Evolutionary conservation across 495 filamentous ascomycete genomes (phyloP).

Genomic region (Hypoxylon crocopeplum): DNA sequence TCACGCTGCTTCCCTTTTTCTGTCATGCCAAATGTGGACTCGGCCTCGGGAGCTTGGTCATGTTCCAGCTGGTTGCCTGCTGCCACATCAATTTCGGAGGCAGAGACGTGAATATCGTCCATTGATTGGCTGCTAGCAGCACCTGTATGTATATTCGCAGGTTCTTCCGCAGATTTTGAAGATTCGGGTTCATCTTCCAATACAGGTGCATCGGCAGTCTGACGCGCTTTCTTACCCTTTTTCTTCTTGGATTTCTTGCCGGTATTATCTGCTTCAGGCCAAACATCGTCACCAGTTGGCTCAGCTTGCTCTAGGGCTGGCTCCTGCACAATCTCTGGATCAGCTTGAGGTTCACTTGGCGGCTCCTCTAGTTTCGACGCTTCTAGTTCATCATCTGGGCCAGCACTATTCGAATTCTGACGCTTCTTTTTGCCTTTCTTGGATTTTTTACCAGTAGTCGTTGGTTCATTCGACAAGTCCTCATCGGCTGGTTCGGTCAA

Average conservation of each 20-base stretch:
- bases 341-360: constrained; percentile 8
- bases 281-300: constrained; percentile 1
- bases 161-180: constrained; percentile 18
- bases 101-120: neutral
- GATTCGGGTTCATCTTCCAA: constrained; percentile 8
- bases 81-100: constrained; percentile 8
- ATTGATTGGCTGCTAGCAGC: constrained; percentile 12
- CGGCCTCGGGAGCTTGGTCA: constrained; percentile 12
- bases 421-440: constrained; percentile 44
- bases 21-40: constrained; percentile 16
- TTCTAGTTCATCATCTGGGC: constrained; percentile 4
- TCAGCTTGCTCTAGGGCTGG: constrained; percentile 14
- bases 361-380: constrained; percentile 16
- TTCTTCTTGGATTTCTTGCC: constrained; percentile 26
- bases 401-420: constrained; percentile 18
- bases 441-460: constrained; percentile 9
- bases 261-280: constrained; percentile 10
- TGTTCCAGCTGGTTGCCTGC: constrained; percentile 12
- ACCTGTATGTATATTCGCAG: constrained; percentile 8
- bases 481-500: neutral
- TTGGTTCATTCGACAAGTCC: constrained; percentile 2
- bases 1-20: constrained; percentile 25
- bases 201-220: constrained; percentile 6
- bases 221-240: constrained; percentile 18
- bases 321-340: constrained; percentile 2